phyloP scores from a whole-genome alignment of 2,329 filamentous ascomycete species.

The Cryoendolithus antarcticus region DNA sequence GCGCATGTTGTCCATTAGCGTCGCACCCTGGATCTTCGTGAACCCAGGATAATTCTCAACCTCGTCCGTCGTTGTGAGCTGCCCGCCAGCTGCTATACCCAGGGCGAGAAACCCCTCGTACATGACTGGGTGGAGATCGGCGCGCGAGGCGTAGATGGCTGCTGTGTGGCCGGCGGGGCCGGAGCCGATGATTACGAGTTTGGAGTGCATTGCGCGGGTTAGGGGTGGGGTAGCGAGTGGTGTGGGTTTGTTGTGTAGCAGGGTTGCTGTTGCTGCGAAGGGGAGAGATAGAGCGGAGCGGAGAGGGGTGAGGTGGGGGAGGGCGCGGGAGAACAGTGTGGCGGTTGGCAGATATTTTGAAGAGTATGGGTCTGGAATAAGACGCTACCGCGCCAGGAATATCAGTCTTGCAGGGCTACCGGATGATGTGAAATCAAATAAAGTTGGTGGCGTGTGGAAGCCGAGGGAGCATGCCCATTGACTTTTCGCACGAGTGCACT shows the following conservation, averaged over 20 bases:
- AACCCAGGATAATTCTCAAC: constrained; percentile 98
- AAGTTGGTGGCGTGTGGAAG: no score
- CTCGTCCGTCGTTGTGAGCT: constrained; percentile 95
- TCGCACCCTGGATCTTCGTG: constrained; percentile 72
- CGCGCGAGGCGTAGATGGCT: constrained; percentile 88
- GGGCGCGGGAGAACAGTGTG: constrained; percentile 86
- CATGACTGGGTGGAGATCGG: constrained; percentile 85
- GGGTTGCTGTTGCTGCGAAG: constrained; percentile 45
- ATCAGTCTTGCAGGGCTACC: no score
- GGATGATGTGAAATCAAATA: no score
- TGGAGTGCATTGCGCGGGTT: constrained; percentile 69
- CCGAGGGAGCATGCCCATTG: no score
- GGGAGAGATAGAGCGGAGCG: constrained; percentile 62
- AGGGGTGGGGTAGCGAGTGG: constrained; percentile 13
- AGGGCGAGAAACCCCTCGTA: constrained; percentile 98
- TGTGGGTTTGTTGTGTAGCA: constrained; percentile 22
- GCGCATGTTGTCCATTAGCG: constrained; percentile 94
- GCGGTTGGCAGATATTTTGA: constrained; percentile 31
- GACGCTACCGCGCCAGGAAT: no score
- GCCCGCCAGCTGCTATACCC: constrained; percentile 87
- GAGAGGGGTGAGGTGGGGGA: constrained; percentile 54
- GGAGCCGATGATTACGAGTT: constrained; percentile 69
- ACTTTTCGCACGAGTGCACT: no score
- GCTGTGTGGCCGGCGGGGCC: constrained; percentile 96
- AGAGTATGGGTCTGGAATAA: no score